A percentile compares a stretch with the other conserved stretches of the same genome.
These are phyloP conservation scores for Vigna unguiculata DNA, from an alignment of 306 rosid species.

Conservation along the genomic window DNA sequence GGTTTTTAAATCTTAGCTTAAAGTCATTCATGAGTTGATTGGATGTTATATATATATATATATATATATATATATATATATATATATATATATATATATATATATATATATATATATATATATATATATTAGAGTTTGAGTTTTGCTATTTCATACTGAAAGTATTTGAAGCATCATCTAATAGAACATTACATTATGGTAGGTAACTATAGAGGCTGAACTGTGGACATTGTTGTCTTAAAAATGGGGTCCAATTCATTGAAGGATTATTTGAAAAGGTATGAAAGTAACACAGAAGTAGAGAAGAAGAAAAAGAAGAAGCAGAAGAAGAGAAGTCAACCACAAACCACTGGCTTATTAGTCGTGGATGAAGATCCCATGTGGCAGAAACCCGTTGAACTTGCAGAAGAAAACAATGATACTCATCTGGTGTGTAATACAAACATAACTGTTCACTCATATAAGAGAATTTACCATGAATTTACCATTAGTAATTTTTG, in stretches of 20 bases:
- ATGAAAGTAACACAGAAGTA: constrained; percentile 62
- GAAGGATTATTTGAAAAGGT: constrained; percentile 80
- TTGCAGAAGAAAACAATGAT: constrained; percentile 63
- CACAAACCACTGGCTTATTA: constrained; percentile 61
- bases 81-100: too few relatives aligned
- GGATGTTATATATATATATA: too few relatives aligned
- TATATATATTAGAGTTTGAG: not conserved
- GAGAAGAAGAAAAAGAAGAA: constrained; percentile 59
- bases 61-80: too few relatives aligned
- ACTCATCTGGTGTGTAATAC: constrained; percentile 57
- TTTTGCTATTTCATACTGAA: not conserved
- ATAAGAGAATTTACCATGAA: constrained; percentile 20
- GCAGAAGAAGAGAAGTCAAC: constrained; percentile 50
- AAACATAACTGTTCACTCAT: not conserved
- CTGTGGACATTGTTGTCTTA: constrained; percentile 48
- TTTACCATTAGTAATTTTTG: not conserved
- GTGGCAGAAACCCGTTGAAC: constrained; percentile 81
- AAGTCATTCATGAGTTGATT: constrained; percentile 30
- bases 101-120: too few relatives aligned
- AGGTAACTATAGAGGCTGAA: constrained; percentile 37
- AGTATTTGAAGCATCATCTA: constrained; percentile 28
- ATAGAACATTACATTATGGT: constrained; percentile 22
- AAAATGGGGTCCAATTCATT: constrained; percentile 58
- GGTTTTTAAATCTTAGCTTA: too few relatives aligned
- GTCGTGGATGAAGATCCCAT: constrained; percentile 89